Evolutionary conservation across 2,329 filamentous ascomycete genomes (phyloP), one percentile per base, ranked within the genome.

Genomic region (Scedosporium minutisporum): DNA sequence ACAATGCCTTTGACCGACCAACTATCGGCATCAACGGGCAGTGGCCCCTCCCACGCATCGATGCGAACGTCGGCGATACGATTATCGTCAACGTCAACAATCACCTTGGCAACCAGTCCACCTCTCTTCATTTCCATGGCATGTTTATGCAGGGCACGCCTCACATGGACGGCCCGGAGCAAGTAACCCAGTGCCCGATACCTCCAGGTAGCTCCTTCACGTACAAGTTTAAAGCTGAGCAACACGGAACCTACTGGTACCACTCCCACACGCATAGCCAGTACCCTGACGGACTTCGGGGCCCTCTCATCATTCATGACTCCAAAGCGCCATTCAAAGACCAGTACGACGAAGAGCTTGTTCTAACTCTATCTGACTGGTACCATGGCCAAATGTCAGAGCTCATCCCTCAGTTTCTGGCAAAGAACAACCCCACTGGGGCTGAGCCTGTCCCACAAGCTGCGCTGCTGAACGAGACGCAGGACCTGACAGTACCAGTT

Each of bases 11-110:
- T 64, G 78, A 82, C 46, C 81, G 89, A 33, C 80, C 85, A n/a
- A 82, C 83, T 3, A 89, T 93, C 69, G 88, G 87, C 57, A 88
- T 93, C 76, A 93, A 95, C 69, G 84, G 83, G 3, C 72, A 87
- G 75, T 91, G 89, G 87, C 90, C 90, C 1, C 81, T 89, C 60
- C 90, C 90, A 1, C 73, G 75, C 29, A 86, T 91, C 63, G 79
- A 82, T 61, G 87, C 82, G 46, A 80, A 80, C 58, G 76, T 86
- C 58, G 87, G 87, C 63, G 87, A 90, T 69, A 79, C 76, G 23
- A 67, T 88, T 59, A 70, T 87, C 64, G 75, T 88, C 65, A 84
- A 85, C 63, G 77, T 83, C 55, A 73, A 78, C 65, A 89, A 89
- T 70, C 73, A 77, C 25, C 76, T 89, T 6, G 82, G 82, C 5